Evolutionary conservation across 2,329 filamentous ascomycete species (phyloP).

Genomic region (Aspergillus fructus): DNA sequence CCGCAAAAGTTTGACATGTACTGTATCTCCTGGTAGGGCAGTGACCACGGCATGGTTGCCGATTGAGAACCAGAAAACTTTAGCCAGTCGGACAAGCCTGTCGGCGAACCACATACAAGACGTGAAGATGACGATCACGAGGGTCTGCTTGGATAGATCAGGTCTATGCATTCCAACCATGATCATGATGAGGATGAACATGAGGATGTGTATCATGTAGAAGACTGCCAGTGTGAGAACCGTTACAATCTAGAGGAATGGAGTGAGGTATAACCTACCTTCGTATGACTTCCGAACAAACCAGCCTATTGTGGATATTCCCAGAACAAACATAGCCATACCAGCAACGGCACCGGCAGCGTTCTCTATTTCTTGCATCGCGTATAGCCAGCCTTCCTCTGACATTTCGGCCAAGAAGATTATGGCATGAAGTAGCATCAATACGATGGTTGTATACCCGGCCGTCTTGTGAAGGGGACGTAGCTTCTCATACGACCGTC

Average conservation of each 20-base stretch:
- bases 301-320: too few species aligned
- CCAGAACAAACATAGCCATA: too few species aligned
- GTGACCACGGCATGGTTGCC: background rate
- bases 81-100: background rate
- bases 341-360: background rate
- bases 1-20: background rate
- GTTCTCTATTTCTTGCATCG: background rate
- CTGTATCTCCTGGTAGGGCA: background rate
- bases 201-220: too few species aligned
- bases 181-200: background rate
- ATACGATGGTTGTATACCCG: background rate
- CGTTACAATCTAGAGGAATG: too few species aligned
- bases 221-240: too few species aligned
- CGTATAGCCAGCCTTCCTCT: background rate
- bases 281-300: too few species aligned
- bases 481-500: background rate
- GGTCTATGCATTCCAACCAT: constrained; percentile 2
- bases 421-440: background rate
- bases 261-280: too few species aligned
- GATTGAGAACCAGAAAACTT: background rate
- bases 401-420: background rate
- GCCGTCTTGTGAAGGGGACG: background rate
- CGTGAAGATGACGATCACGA: background rate
- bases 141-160: background rate
- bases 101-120: background rate